Evolutionary conservation across 192 early-diverging fungal genomes (phyloP).

Genomic region (Backusella mclennaniae): DNA sequence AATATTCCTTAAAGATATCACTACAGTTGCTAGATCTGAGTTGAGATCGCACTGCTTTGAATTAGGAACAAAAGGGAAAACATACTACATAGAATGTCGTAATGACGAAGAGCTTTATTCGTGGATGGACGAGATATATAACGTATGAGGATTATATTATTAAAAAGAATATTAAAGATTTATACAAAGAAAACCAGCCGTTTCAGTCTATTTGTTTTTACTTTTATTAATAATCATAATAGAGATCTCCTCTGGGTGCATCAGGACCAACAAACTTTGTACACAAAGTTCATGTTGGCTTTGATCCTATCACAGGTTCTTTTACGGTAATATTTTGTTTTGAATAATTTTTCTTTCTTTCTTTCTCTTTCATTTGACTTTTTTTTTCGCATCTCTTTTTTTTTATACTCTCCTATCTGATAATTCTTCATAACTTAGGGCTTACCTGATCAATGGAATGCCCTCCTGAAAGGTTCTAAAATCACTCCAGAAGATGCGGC

Average conservation of each 20-base stretch:
- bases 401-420: not conserved
- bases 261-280: conserved; percentile 85
- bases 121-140: conserved; percentile 98
- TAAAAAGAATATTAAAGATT: not conserved
- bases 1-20: conserved; percentile 91
- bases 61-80: conserved; percentile 86
- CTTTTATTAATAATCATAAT: not conserved
- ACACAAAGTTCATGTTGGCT: conserved; percentile 78
- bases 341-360: not conserved
- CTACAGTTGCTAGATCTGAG: conserved; percentile 82
- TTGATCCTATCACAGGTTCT: conserved; percentile 60
- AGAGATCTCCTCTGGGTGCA: conserved; percentile 73
- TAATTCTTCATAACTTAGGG: conserved; percentile 52
- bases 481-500: conserved; percentile 98
- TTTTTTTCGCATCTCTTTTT: not conserved
- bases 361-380: not conserved
- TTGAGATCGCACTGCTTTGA: conserved; percentile 93
- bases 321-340: conserved; percentile 49
- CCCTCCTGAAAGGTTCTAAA: conserved; percentile 86
- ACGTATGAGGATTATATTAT: conserved; percentile 45
- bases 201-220: not conserved
- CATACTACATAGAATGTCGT: conserved; percentile 89
- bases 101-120: conserved; percentile 97
- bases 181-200: not conserved
- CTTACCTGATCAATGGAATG: conserved; percentile 94